A percentile compares a stretch with the other conserved stretches of the same genome.
phyloP scores from a whole-genome alignment of 305 asterid genomes.

The Solanum chacoense region DNA sequence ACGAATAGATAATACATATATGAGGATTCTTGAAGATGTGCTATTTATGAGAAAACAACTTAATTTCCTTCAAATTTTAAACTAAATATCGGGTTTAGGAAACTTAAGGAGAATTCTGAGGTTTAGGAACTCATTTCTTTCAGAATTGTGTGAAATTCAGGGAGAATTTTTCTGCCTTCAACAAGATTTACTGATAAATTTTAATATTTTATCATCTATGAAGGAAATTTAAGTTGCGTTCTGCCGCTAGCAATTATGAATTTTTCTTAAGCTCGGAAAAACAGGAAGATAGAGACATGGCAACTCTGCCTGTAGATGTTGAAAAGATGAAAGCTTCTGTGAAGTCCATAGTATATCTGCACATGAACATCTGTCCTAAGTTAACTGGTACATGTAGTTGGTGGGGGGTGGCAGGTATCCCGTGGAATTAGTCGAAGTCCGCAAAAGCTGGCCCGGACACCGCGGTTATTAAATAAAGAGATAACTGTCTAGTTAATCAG shows the following conservation, averaged over 20 bases:
- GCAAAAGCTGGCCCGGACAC: background rate
- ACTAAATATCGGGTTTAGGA: background rate
- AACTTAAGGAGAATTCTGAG: background rate
- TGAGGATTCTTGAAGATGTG: background rate
- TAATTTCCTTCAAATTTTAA: background rate
- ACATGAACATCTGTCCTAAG: background rate
- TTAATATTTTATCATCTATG: background rate
- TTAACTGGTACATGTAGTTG: background rate
- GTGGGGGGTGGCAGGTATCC: background rate
- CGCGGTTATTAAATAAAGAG: background rate
- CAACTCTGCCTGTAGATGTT: background rate
- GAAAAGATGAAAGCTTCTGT: background rate
- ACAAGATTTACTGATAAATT: background rate
- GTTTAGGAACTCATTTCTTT: background rate
- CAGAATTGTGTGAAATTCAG: background rate
- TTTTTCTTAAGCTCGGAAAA: background rate
- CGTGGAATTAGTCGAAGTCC: background rate
- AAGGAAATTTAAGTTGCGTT: background rate
- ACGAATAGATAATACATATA: background rate
- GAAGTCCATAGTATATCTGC: background rate
- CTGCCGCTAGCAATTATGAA: background rate
- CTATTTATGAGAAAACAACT: background rate
- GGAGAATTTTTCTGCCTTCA: background rate
- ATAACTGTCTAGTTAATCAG: background rate
- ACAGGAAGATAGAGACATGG: background rate